phyloP scores from a whole-genome alignment of 345 rosid genomes.

The Dovyalis caffra region DNA sequence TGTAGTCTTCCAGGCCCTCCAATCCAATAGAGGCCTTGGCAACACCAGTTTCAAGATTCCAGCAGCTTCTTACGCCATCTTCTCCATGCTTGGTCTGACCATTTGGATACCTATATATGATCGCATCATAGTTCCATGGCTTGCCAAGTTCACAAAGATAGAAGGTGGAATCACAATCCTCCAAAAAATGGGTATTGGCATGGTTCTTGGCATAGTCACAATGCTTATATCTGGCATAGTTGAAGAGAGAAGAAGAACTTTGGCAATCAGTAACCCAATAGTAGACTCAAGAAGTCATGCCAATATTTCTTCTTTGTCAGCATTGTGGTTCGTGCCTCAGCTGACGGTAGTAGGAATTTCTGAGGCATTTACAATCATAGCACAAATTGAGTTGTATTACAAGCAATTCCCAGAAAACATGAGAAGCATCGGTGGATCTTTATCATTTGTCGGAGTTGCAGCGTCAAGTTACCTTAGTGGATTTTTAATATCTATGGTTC shows the following conservation, averaged over 20 bases:
- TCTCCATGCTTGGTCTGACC: constrained; percentile 19
- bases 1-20: constrained; percentile 19
- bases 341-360: constrained; percentile 43
- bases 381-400: constrained; percentile 49
- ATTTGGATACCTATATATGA: constrained; percentile 24
- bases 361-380: constrained; percentile 41
- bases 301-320: constrained; percentile 25
- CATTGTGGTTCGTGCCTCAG: constrained; percentile 45
- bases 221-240: constrained; percentile 7
- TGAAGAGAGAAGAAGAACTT: constrained; percentile 11
- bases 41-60: constrained; percentile 15
- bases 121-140: constrained; percentile 14
- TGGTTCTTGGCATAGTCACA: not conserved
- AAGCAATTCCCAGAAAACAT: constrained; percentile 64
- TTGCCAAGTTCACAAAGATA: constrained; percentile 2
- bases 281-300: not conserved
- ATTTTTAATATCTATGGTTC: constrained; percentile 41
- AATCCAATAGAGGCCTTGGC: constrained; percentile 12
- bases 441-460: constrained; percentile 41
- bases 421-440: constrained; percentile 53
- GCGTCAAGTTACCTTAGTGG: constrained; percentile 43
- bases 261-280: constrained; percentile 2
- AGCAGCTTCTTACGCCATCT: constrained; percentile 15
- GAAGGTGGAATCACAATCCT: constrained; percentile 22
- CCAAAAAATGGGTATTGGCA: constrained; percentile 17